Percentiles rank a stretch among this genome's conserved stretches.
Conservation (phyloP, 495 filamentous ascomycete genomes). For the Podospora comata region DNA sequence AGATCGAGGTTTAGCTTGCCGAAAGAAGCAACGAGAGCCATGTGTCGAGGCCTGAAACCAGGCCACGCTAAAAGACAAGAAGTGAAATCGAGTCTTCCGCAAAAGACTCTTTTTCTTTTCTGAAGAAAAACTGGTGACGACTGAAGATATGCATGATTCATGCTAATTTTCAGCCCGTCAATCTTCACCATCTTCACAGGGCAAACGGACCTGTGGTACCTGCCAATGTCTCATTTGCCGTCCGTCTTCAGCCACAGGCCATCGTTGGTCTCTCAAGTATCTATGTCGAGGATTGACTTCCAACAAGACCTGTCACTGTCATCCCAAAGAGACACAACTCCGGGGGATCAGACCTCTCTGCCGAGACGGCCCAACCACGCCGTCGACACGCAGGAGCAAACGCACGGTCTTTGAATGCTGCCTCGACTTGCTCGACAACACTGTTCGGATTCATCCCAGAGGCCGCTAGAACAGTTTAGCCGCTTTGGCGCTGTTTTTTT, state of each 20-base stretch:
- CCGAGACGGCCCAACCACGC: conserved; percentile 10
- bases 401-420: conserved; percentile 8
- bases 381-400: conserved; percentile 6
- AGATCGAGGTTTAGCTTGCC: conserved; percentile 5
- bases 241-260: not conserved
- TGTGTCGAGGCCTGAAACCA: not conserved
- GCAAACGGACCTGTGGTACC: conserved; percentile 2
- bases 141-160: conserved; percentile 6
- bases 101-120: not conserved
- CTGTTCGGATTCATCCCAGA: not conserved
- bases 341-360: conserved; percentile 7
- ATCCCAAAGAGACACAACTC: not conserved
- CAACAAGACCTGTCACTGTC: not conserved
- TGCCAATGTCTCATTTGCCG: not conserved
- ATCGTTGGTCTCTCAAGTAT: not conserved
- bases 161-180: conserved; percentile 12
- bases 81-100: too few relatives aligned
- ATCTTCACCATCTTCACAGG: not conserved
- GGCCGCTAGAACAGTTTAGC: conserved; percentile 11
- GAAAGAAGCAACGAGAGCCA: conserved; percentile 3
- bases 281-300: not conserved
- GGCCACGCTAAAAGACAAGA: not conserved
- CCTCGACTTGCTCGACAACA: not conserved
- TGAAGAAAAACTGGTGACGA: not conserved
- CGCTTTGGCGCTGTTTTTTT: conserved; percentile 4